These are phyloP conservation scores for Nelumbo lutea DNA, from an alignment of 164 flowering plant species.

Conservation along the genomic window DNA sequence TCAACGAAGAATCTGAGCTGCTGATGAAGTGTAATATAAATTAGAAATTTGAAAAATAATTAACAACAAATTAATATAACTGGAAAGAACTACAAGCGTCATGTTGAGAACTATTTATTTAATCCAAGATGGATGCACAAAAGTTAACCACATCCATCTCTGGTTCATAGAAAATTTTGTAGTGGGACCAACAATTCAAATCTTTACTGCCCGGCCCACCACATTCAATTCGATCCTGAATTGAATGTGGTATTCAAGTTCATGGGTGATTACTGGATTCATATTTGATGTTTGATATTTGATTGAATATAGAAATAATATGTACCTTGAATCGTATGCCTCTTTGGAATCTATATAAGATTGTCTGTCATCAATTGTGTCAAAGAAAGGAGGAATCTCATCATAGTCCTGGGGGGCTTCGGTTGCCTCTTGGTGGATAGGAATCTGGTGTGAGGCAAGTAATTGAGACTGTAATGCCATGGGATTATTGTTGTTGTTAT, in stretches of 20 bases:
- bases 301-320: background rate
- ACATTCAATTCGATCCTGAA: too few species aligned
- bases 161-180: too few species aligned
- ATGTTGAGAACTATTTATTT: too few species aligned
- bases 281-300: too few species aligned
- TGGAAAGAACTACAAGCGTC: too few species aligned
- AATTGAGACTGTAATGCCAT: constrained; percentile 31
- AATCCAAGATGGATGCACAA: too few species aligned
- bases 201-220: too few species aligned
- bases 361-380: constrained; percentile 62
- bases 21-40: background rate
- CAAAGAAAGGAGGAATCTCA: constrained; percentile 55
- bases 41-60: background rate
- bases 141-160: too few species aligned
- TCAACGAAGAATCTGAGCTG: constrained; percentile 57
- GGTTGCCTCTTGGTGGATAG: constrained; percentile 19
- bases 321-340: constrained; percentile 59
- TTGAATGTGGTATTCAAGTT: too few species aligned
- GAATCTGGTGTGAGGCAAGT: constrained; percentile 18
- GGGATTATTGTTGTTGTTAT: constrained; percentile 14
- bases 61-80: too few species aligned
- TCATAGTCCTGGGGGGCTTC: constrained; percentile 40
- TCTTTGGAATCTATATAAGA: constrained; percentile 57
- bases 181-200: too few species aligned
- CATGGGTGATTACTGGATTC: too few species aligned